Base-by-base conservation (phyloP, 1,284 basidiomycete species). In the Porodaedalea pini region DNA sequence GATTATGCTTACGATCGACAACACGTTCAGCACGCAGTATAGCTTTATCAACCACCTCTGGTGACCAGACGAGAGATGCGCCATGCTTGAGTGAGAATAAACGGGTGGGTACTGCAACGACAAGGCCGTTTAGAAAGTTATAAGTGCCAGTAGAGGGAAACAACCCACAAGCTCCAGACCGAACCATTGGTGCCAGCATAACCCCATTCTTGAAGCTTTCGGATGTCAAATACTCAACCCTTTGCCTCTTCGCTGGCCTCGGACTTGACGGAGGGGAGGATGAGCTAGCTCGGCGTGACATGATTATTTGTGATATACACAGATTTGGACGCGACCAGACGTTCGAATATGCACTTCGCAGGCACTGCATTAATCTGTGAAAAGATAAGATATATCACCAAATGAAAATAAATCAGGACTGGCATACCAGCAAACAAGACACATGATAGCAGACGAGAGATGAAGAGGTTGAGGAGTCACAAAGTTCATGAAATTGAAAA, bases 1-100 rank as follows among this genome's bases (percentile, higher is more conserved):
- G 45, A 60, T 50, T 34, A 43, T 25, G 78, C 90, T 68, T 67
- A 92, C 94, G 83, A 77, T 98, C 86, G 11, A 98, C 92, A 21
- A 78, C 81, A 55, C 96, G 80, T 63, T 86, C 81, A 0, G 90
- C 76, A 56, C 95, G 92, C 45, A 99, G 78, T 58, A 99, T 94
- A 11, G 97, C 97, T 71, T 91, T 93, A 73, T 99, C 97, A 4
- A 99, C 90, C 45, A 94, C 90, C 69, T 99, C 97, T 0, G 96
- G 97, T 8, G 92, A 88, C 97, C 97, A 99, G 0, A 99, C 96
- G 3, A 99, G 79, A 13, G 88, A 86, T 2, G 96, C 96, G 1
- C 96, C 96, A 67, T 98, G 90, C 65, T 96, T 94, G 43, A 99
- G 78, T 6, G 93, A 86, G 62, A 94, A 88, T 15, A 96, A 71